Conservation (phyloP, 306 rosid genomes). For the Cotoneaster glaucophyllus region DNA sequence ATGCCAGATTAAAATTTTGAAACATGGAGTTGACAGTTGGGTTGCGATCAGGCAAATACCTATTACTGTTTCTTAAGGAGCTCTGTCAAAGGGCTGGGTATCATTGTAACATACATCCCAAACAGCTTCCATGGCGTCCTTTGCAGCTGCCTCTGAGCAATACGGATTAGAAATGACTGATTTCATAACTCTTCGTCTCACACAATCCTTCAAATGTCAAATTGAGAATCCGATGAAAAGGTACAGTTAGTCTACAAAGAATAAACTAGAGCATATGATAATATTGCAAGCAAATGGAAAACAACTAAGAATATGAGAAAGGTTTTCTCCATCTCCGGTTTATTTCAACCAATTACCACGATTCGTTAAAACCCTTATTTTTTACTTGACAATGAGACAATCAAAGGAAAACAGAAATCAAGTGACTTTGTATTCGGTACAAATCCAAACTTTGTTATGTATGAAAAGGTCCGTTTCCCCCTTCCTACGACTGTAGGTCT, state of each 20-base stretch:
- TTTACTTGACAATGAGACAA: background rate
- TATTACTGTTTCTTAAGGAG: slow-evolving; percentile 40
- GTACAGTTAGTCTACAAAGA: background rate
- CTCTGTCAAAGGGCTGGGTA: slow-evolving; percentile 69
- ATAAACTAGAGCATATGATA: background rate
- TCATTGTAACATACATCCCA: slow-evolving; percentile 93
- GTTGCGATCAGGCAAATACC: slow-evolving; percentile 6
- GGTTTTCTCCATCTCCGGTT: background rate
- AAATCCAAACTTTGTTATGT: background rate
- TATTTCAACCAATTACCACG: background rate
- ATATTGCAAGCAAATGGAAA: background rate
- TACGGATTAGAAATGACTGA: slow-evolving; percentile 52
- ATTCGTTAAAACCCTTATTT: background rate
- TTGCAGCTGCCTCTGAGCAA: slow-evolving; percentile 56
- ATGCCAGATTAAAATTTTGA: slow-evolving; percentile 6
- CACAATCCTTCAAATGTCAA: slow-evolving; percentile 62
- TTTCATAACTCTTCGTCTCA: slow-evolving; percentile 75
- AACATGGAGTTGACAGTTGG: slow-evolving; percentile 17
- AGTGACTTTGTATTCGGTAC: background rate
- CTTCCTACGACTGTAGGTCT: background rate
- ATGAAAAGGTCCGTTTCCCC: background rate
- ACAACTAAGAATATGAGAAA: background rate
- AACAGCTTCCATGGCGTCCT: slow-evolving; percentile 82
- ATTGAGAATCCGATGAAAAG: slow-evolving; percentile 4
- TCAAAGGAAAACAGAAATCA: too few species aligned